Evolutionary conservation across 257 asterid species (phyloP).

Genomic region (Capsicum rhomboideum): DNA sequence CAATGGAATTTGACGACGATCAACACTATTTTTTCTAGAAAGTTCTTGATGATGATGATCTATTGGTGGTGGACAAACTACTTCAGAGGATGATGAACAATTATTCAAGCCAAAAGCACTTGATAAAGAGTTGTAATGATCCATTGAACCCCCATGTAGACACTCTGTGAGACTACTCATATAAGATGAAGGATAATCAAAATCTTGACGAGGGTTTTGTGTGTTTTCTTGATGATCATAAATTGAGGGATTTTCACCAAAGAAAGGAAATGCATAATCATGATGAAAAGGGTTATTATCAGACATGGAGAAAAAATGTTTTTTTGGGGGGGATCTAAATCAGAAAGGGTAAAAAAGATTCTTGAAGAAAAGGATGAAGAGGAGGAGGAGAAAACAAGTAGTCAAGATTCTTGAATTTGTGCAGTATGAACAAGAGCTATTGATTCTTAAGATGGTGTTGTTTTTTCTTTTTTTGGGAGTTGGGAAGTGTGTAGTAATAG

Average conservation of each 20-base stretch:
- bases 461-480: slow-evolving; percentile 3
- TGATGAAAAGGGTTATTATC: slow-evolving; percentile 23
- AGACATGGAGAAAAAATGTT: slow-evolving; percentile 29
- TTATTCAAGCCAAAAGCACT: slow-evolving; percentile 33
- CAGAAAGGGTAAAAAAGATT: background rate
- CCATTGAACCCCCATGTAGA: slow-evolving; percentile 35
- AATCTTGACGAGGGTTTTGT: slow-evolving; percentile 21
- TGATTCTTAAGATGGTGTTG: background rate
- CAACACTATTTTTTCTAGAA: slow-evolving; percentile 10
- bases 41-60: slow-evolving; percentile 12
- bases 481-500: slow-evolving; percentile 5
- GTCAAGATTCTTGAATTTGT: slow-evolving; percentile 9
- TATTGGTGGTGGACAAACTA: background rate
- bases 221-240: slow-evolving; percentile 22
- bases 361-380: background rate
- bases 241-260: slow-evolving; percentile 20
- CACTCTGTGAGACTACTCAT: slow-evolving; percentile 35
- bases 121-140: slow-evolving; percentile 38
- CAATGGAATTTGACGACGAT: slow-evolving; percentile 22
- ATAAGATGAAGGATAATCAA: slow-evolving; percentile 25
- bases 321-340: background rate
- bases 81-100: slow-evolving; percentile 20
- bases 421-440: background rate
- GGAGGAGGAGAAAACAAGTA: background rate
- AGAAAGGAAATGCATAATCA: slow-evolving; percentile 39